Percentiles rank a stretch among this genome's conserved stretches.
phyloP scores from a whole-genome alignment of 2,329 filamentous ascomycete species.

The Pestalotiopsis sp. region DNA sequence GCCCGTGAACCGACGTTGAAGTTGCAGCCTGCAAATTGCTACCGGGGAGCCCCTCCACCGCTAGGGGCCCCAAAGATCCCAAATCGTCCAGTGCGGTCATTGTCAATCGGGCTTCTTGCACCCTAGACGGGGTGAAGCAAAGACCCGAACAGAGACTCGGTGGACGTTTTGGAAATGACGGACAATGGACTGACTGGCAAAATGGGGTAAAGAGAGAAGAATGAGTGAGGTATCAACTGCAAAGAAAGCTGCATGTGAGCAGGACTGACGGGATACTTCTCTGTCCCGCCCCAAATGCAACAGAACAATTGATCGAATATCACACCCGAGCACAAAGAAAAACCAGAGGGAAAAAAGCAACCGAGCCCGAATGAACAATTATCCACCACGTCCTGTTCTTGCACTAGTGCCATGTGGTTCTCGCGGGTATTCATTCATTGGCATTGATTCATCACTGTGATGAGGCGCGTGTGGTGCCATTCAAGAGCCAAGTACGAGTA shows the following conservation, averaged over 20 bases:
- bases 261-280: background rate
- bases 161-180: background rate
- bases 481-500: background rate
- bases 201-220: background rate
- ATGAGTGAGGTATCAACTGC: background rate
- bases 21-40: slow-evolving; percentile 13
- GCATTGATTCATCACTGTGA: background rate
- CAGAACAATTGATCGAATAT: background rate
- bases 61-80: slow-evolving; percentile 1
- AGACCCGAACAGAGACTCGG: background rate
- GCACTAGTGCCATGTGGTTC: background rate
- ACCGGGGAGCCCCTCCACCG: slow-evolving; percentile 4
- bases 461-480: background rate
- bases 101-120: background rate
- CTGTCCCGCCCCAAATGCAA: background rate
- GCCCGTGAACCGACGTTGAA: slow-evolving; percentile 20
- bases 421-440: no score
- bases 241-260: background rate
- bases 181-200: background rate
- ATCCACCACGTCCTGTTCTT: background rate
- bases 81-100: slow-evolving; percentile 4
- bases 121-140: background rate
- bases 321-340: background rate
- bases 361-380: background rate
- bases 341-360: background rate